phyloP scores from a whole-genome alignment of 1,139 yeast genomes.

The Kodamaea alishanica region DNA sequence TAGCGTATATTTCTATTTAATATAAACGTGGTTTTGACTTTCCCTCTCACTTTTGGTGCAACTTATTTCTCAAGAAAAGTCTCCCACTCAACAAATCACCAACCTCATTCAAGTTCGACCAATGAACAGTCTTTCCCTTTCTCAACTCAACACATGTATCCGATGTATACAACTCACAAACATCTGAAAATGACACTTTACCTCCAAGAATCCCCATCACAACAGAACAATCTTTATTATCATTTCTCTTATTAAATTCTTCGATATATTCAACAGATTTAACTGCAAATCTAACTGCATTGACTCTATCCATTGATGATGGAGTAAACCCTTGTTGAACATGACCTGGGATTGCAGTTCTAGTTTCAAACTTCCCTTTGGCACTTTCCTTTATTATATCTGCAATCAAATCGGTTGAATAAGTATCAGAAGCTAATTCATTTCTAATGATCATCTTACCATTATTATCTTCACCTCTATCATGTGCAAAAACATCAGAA shows the following conservation, averaged over 20 bases:
- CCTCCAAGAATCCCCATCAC: conserved; percentile 72
- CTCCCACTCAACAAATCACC: conserved; percentile 73
- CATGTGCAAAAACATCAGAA: conserved; percentile 53
- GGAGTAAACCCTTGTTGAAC: conserved; percentile 98
- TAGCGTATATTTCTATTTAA: no score
- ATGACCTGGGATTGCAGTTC: conserved; percentile 97
- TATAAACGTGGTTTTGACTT: no score
- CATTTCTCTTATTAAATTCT: conserved; percentile 20
- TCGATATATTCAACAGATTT: conserved; percentile 87
- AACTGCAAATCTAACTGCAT: conserved; percentile 87
- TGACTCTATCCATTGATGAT: conserved; percentile 88
- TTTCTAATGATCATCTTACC: conserved; percentile 87
- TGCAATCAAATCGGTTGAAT: conserved; percentile 77
- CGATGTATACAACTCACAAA: conserved; percentile 50
- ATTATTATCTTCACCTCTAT: conserved; percentile 58
- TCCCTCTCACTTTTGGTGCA: no score
- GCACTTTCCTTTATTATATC: conserved; percentile 79
- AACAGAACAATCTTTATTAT: conserved; percentile 38
- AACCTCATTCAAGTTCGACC: conserved; percentile 57
- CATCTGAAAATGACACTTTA: conserved; percentile 51
- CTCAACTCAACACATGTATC: conserved; percentile 60
- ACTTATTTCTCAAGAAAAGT: conserved; percentile 8
- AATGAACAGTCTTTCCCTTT: conserved; percentile 65
- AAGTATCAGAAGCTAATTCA: conserved; percentile 78
- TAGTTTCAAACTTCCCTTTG: conserved; percentile 74